Conservation (phyloP, 2,329 filamentous ascomycete species). For the Triangularia setosa region DNA sequence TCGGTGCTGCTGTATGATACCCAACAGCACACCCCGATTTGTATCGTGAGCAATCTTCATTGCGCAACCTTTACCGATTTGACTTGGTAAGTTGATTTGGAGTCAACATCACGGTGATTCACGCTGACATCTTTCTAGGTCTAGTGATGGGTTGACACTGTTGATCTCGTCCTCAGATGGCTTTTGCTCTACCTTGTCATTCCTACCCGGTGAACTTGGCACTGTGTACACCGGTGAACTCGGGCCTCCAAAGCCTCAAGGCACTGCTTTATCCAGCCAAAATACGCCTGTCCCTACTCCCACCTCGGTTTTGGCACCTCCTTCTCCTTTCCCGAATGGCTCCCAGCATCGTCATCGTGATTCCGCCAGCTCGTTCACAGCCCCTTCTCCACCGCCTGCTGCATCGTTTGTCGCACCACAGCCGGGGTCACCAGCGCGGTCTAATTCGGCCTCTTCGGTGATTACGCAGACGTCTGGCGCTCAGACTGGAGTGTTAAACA, state of each 20-base stretch:
- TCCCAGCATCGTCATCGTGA: constrained; percentile 53
- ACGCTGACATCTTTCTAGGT: constrained; percentile 38
- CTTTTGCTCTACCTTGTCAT: constrained; percentile 90
- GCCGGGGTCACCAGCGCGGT: constrained; percentile 74
- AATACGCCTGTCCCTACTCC: constrained; percentile 69
- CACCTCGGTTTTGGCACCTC: constrained; percentile 58
- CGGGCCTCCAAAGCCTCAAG: constrained; percentile 43
- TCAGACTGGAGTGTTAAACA: constrained; percentile 60
- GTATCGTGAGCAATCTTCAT: constrained; percentile 93
- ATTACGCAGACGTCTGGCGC: constrained; percentile 57
- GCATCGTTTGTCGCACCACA: constrained; percentile 58
- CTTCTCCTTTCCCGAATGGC: constrained; percentile 52
- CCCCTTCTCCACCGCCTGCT: constrained; percentile 53
- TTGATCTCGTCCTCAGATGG: constrained; percentile 98
- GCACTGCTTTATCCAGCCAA: constrained; percentile 51
- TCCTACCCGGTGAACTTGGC: constrained; percentile 78
- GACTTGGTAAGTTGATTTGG: constrained; percentile 65
- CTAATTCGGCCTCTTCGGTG: constrained; percentile 80
- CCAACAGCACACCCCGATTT: constrained; percentile 89
- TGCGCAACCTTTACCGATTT: constrained; percentile 97
- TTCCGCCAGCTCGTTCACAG: constrained; percentile 54
- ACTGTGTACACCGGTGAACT: constrained; percentile 71
- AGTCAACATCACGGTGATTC: not conserved
- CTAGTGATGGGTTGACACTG: constrained; percentile 53
- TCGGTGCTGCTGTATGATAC: constrained; percentile 94